Percentiles rank a stretch among this genome's conserved stretches.
These are phyloP conservation scores for Alternaria burnsii DNA, from an alignment of 2,329 filamentous ascomycete species.

Conservation along the genomic window DNA sequence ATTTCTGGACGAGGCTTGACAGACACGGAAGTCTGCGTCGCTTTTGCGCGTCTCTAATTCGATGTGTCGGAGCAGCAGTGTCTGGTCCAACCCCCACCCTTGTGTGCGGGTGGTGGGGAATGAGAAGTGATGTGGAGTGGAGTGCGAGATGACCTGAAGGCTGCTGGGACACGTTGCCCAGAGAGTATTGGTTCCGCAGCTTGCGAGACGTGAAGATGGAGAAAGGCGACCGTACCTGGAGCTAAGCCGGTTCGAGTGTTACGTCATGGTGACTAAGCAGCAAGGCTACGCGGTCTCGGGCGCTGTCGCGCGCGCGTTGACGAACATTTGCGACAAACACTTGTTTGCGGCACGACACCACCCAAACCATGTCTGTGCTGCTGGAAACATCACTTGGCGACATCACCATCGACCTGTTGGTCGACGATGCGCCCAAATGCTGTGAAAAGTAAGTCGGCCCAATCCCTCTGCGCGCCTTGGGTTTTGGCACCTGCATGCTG, in stretches of 20 bases:
- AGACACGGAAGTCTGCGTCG: background rate
- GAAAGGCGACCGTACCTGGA: slow-evolving; percentile 14
- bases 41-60: background rate
- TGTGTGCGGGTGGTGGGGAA: background rate
- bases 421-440: slow-evolving; percentile 86
- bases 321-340: slow-evolving; percentile 35
- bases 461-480: slow-evolving; percentile 24
- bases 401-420: slow-evolving; percentile 90
- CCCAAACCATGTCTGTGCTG: slow-evolving; percentile 79
- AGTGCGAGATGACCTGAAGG: slow-evolving; percentile 1
- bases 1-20: slow-evolving; percentile 6
- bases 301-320: slow-evolving; percentile 12
- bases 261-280: slow-evolving; percentile 33
- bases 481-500: slow-evolving; percentile 31
- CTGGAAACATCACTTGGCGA: slow-evolving; percentile 93
- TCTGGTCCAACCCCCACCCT: background rate
- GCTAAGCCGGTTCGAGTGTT: slow-evolving; percentile 10
- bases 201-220: slow-evolving; percentile 17
- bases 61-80: slow-evolving; percentile 6
- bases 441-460: slow-evolving; percentile 84
- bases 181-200: slow-evolving; percentile 12
- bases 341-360: slow-evolving; percentile 19
- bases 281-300: slow-evolving; percentile 7
- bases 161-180: slow-evolving; percentile 18
- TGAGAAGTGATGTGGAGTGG: background rate